phyloP scores from a whole-genome alignment of 768 basidiomycete species.

The Dentipellis sp. region DNA sequence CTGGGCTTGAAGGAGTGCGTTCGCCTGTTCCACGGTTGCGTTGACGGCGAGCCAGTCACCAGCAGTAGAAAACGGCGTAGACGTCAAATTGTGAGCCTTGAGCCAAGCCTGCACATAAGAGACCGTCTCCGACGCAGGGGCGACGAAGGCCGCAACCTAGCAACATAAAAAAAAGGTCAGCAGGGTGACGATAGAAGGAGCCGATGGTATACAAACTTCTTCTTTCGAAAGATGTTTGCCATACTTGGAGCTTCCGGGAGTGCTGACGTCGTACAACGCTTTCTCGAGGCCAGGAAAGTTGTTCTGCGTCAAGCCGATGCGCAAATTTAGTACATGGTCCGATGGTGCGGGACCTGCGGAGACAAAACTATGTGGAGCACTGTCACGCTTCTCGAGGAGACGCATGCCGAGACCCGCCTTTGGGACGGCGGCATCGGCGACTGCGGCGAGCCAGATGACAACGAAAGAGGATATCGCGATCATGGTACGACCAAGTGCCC shows the following conservation, averaged over 20 bases:
- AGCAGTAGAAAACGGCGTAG: constrained; percentile 16
- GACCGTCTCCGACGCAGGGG: constrained; percentile 15
- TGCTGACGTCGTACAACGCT: constrained; percentile 27
- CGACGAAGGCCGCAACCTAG: constrained; percentile 3
- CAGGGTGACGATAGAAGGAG: not conserved
- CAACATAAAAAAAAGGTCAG: not conserved
- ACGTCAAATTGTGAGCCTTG: constrained; percentile 14
- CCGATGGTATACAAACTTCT: constrained; percentile 19
- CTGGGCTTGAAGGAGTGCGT: constrained; percentile 2
- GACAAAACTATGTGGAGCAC: constrained; percentile 21
- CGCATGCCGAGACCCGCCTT: constrained; percentile 13
- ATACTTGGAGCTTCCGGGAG: constrained; percentile 25
- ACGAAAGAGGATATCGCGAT: too few species aligned
- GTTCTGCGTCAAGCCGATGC: constrained; percentile 26
- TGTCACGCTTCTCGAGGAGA: constrained; percentile 22
- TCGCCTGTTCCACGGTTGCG: constrained; percentile 21
- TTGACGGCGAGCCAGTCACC: constrained; percentile 21
- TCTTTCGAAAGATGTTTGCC: constrained; percentile 29
- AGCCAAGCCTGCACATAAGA: constrained; percentile 20
- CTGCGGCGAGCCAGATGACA: too few species aligned
- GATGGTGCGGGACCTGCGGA: constrained; percentile 20
- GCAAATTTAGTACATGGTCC: constrained; percentile 25
- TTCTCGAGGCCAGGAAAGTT: constrained; percentile 28
- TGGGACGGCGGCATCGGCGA: too few species aligned
- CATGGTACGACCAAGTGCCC: too few species aligned